phyloP scores from a whole-genome alignment of 169 alveolate genomes.

The Theileria orientalis region DNA sequence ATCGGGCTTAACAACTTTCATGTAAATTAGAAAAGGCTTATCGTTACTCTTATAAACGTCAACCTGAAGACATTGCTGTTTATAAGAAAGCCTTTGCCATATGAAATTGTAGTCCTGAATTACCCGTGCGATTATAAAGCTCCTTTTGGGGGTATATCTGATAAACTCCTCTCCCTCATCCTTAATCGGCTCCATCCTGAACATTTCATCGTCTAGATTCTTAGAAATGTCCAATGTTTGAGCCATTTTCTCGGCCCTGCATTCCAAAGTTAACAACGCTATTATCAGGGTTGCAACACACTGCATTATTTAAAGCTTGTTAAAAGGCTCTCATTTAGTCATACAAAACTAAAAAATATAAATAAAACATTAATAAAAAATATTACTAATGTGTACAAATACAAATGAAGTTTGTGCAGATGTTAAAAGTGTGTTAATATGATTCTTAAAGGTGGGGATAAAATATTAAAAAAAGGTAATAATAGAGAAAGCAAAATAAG shows the following conservation, averaged over 20 bases:
- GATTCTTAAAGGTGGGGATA: conserved; percentile 1
- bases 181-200: not conserved
- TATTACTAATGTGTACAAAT: not conserved
- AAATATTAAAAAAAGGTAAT: not conserved
- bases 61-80: not conserved
- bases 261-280: not conserved
- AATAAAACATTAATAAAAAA: not conserved
- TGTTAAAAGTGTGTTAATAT: not conserved
- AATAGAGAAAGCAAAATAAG: not conserved
- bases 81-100: conserved; percentile 13
- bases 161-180: not conserved
- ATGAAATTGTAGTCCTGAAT: conserved; percentile 12
- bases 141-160: not conserved
- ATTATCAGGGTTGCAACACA: conserved; percentile 1
- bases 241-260: conserved; percentile 3
- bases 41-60: conserved; percentile 3
- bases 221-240: not conserved
- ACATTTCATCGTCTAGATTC: not conserved
- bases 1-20: not conserved
- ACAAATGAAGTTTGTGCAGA: not conserved
- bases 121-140: not conserved
- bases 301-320: conserved; percentile 1
- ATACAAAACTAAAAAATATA: not conserved
- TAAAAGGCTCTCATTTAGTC: not conserved
- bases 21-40: not conserved